Evolutionary conservation across 1,284 basidiomycete genomes (phyloP), one percentile per base, ranked within the genome.

Genomic region (Caloboletus firmus): DNA sequence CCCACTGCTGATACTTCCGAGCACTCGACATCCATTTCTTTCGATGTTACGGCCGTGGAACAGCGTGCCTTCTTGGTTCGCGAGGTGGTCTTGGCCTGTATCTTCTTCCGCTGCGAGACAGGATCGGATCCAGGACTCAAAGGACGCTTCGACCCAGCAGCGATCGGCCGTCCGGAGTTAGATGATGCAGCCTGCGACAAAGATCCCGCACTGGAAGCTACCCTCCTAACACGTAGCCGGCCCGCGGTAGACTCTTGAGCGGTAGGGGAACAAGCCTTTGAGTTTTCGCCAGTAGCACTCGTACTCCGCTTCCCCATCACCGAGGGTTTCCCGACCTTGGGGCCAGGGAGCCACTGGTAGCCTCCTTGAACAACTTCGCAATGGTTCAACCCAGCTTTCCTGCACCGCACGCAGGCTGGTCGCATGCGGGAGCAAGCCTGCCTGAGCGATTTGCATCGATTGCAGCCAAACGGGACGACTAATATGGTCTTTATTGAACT

Each of bases 351-450:
- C 31, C 12, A 59, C 36, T 64, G 57, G 20, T 69, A 70, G 18
- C 58, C 62, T 43, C 3, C 34, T 17, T 41, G 39, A 4, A 15
- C 1, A 5, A 17, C 35, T 5, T 24, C 17, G 0, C 0, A 40
- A n/a, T n/a, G n/a, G n/a, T n/a, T n/a, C 66, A 68, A 13, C 2
- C 10, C 9, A 3, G 30, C 22, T 22, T 45, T 58, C 32, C 22
- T 45, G 50, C 66, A 71, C 24, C 68, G 69, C 18, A 12, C 31
- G 40, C 66, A 68, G 20, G 54, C 36, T 3, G 61, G 63, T 30
- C 20, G 43, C 6, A 31, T n/a, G 40, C 66, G 68, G 4, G 69
- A 70, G 32, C 69, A 71, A 12, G 59, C 45, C 17, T 67, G 54
- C 12, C 18, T 58, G 15, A 18, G 0, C 6, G 2, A 8, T 42